These are phyloP conservation scores for Elongisporangium prolatum DNA, from an alignment of 352 stramenopile genomes.

Conservation along the genomic window DNA sequence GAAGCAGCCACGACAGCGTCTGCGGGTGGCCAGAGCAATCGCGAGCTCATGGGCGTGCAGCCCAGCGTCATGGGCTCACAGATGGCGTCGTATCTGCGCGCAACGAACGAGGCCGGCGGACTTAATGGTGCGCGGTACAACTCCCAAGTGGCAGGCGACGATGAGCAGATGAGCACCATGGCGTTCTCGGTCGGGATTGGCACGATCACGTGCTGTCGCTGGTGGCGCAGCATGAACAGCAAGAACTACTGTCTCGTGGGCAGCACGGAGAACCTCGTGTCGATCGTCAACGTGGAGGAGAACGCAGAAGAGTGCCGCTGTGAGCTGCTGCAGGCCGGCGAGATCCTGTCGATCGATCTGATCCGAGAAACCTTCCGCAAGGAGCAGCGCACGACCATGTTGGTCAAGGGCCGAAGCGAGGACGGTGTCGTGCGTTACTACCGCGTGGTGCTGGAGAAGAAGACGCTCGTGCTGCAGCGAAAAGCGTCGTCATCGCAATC, in stretches of 20 bases:
- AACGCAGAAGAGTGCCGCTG: conserved; percentile 83
- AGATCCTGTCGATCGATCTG: conserved; percentile 71
- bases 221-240: conserved; percentile 80
- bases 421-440: conserved; percentile 58
- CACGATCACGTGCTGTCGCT: conserved; percentile 55
- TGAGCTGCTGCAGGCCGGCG: conserved; percentile 58
- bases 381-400: conserved; percentile 76
- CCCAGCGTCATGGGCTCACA: conserved; percentile 73
- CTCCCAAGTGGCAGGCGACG: conserved; percentile 73
- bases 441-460: conserved; percentile 81
- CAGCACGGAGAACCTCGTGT: conserved; percentile 71
- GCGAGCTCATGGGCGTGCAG: conserved; percentile 68
- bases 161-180: conserved; percentile 82
- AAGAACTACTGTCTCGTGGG: conserved; percentile 85
- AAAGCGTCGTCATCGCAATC: conserved; percentile 15
- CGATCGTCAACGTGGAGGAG: conserved; percentile 82
- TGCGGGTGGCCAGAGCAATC: conserved; percentile 18
- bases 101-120: conserved; percentile 72
- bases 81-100: conserved; percentile 81
- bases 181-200: conserved; percentile 76
- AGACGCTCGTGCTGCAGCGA: conserved; percentile 16
- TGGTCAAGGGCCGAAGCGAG: conserved; percentile 58
- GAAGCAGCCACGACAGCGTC: conserved; percentile 29
- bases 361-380: conserved; percentile 74
- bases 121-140: conserved; percentile 81